Percentiles rank a stretch among this genome's conserved stretches.
phyloP scores from a whole-genome alignment of 1,139 yeast genomes.

The Zygotorulaspora mrakii region DNA sequence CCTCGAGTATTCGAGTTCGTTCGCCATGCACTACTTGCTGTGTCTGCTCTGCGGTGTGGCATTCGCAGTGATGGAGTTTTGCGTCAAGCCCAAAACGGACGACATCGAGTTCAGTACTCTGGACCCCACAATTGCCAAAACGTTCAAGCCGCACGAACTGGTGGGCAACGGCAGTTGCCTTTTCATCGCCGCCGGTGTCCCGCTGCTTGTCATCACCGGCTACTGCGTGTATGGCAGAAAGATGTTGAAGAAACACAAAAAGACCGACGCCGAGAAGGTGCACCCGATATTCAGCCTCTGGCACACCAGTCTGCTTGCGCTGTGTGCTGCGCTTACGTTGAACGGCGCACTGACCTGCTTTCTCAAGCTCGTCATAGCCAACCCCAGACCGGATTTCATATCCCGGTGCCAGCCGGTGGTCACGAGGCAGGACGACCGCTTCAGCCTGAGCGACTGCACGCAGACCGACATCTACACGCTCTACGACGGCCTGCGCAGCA shows the following conservation, averaged over 20 bases:
- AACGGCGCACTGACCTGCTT: conserved; percentile 29
- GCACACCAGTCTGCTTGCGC: conserved; percentile 25
- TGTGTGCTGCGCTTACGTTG: conserved; percentile 22
- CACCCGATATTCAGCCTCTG: conserved; percentile 23
- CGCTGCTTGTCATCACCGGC: conserved; percentile 20
- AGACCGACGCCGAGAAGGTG: conserved; percentile 17
- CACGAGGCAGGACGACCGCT: conserved; percentile 9
- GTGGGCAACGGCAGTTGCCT: conserved; percentile 26
- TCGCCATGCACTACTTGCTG: conserved; percentile 12
- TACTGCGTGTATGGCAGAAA: conserved; percentile 22
- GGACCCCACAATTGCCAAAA: conserved; percentile 21
- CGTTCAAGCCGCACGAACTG: conserved; percentile 24
- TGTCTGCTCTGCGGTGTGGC: conserved; percentile 15
- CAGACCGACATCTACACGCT: conserved; percentile 22
- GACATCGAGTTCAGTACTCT: conserved; percentile 18
- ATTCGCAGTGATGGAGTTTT: conserved; percentile 22
- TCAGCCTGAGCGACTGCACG: conserved; percentile 20
- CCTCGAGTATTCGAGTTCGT: conserved; percentile 7
- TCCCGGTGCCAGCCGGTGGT: conserved; percentile 25
- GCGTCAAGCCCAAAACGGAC: conserved; percentile 21
- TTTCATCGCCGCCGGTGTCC: conserved; percentile 22
- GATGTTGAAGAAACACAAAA: conserved; percentile 15
- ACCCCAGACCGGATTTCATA: conserved; percentile 33
- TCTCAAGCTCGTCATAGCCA: conserved; percentile 29
- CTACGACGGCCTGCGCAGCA: conserved; percentile 33